These are phyloP conservation scores for Saturnispora mendoncae DNA, from an alignment of 805 yeast species.

Conservation along the genomic window DNA sequence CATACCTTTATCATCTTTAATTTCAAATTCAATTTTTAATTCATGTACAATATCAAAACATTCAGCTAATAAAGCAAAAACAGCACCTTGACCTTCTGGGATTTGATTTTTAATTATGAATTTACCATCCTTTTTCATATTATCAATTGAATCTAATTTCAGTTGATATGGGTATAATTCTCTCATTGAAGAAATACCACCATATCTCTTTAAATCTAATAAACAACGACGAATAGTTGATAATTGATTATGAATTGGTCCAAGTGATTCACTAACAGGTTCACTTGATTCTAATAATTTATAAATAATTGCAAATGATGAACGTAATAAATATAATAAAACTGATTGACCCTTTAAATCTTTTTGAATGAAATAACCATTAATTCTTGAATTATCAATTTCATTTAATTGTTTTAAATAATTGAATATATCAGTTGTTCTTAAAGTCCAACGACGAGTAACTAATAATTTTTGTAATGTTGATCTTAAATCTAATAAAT, in stretches of 20 bases:
- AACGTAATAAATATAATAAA: conserved; percentile 67
- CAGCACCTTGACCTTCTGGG: conserved; percentile 98
- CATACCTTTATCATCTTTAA: conserved; percentile 35
- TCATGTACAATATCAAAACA: conserved; percentile 93
- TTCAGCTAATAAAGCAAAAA: conserved; percentile 82
- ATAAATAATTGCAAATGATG: conserved; percentile 87
- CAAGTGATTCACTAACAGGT: conserved; percentile 90
- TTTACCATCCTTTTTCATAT: conserved; percentile 82
- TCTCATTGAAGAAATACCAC: conserved; percentile 79
- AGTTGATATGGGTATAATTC: conserved; percentile 94
- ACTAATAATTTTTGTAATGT: conserved; percentile 75
- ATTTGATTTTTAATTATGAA: conserved; percentile 80
- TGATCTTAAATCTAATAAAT: conserved; percentile 55
- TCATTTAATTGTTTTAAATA: conserved; percentile 67
- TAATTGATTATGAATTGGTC: conserved; percentile 88
- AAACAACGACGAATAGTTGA: conserved; percentile 86
- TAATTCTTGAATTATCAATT: conserved; percentile 64
- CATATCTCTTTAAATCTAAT: conserved; percentile 83
- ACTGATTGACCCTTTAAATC: conserved; percentile 49
- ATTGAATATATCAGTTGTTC: conserved; percentile 87
- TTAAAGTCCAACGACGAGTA: conserved; percentile 94
- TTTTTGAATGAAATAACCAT: conserved; percentile 42
- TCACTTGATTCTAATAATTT: conserved; percentile 85
- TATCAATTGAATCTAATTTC: conserved; percentile 85
- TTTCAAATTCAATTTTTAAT: conserved; percentile 76